These are phyloP conservation scores for Penicillium macrosclerotiorum DNA, from an alignment of 495 filamentous ascomycete species.

Conservation along the genomic window DNA sequence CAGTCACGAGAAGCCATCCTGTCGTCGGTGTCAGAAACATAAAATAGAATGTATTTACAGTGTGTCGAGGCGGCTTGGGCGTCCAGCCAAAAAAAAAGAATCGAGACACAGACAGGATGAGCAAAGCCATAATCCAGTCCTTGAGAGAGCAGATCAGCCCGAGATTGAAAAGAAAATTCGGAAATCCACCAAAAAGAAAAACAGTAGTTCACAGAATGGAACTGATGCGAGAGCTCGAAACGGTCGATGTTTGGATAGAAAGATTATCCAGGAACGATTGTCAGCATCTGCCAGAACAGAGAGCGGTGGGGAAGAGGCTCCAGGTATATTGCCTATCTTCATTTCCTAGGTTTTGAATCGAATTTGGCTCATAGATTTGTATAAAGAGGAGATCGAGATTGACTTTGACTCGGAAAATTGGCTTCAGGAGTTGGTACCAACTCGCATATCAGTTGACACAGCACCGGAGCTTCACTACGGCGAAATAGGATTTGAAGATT, in stretches of 20 bases:
- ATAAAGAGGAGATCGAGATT: constrained; percentile 5
- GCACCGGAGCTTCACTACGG: neutral
- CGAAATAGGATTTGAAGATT: constrained; percentile 15
- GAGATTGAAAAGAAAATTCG: constrained; percentile 15
- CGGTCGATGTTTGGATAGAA: neutral
- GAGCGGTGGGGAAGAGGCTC: neutral
- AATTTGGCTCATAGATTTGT: neutral
- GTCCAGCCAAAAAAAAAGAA: constrained; percentile 41
- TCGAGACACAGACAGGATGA: neutral
- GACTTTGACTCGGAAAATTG: constrained; percentile 30
- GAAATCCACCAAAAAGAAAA: constrained; percentile 12
- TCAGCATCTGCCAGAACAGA: neutral
- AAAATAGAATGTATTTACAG: constrained; percentile 46
- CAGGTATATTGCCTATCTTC: neutral
- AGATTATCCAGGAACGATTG: neutral
- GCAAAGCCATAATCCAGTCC: neutral
- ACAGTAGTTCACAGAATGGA: neutral
- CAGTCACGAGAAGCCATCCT: constrained; percentile 46
- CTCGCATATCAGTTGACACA: constrained; percentile 12
- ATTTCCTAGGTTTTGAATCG: neutral
- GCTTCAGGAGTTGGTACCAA: constrained; percentile 31
- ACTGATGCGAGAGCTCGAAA: neutral
- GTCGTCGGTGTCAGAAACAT: constrained; percentile 43
- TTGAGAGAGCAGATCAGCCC: constrained; percentile 2
- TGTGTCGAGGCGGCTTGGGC: constrained; percentile 41